These are phyloP conservation scores for Hylodesmum podocarpum DNA, from an alignment of 306 rosid species.

Conservation along the genomic window DNA sequence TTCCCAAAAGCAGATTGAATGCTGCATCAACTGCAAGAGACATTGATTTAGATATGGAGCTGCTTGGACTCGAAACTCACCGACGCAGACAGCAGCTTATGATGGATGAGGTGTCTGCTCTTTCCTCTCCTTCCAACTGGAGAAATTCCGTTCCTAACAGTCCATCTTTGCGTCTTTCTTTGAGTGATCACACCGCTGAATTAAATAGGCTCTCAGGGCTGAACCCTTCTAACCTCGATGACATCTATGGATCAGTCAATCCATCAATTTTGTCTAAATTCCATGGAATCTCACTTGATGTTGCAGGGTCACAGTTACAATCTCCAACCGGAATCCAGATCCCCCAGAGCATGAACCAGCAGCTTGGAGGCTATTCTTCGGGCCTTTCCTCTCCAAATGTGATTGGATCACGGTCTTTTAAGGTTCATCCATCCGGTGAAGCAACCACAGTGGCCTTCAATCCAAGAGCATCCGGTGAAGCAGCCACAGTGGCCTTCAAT, in stretches of 20 bases:
- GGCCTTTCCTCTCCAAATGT: constrained; percentile 49
- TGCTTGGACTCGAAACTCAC: constrained; percentile 46
- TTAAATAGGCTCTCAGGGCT: constrained; percentile 56
- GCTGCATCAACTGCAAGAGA: constrained; percentile 59
- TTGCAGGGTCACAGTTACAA: constrained; percentile 49
- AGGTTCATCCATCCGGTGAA: constrained; percentile 39
- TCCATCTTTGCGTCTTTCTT: constrained; percentile 46
- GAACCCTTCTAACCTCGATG: constrained; percentile 66
- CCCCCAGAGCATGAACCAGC: constrained; percentile 56
- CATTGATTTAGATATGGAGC: constrained; percentile 51
- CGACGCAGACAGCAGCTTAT: constrained; percentile 56
- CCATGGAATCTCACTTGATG: constrained; percentile 62
- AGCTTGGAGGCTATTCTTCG: constrained; percentile 54
- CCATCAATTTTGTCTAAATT: constrained; percentile 54
- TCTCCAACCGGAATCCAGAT: constrained; percentile 67
- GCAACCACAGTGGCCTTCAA: constrained; percentile 43
- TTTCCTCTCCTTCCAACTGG: constrained; percentile 72
- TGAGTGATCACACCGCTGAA: constrained; percentile 45
- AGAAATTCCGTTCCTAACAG: constrained; percentile 50
- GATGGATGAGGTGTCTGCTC: constrained; percentile 59
- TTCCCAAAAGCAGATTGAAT: constrained; percentile 72
- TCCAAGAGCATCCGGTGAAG: constrained; percentile 56
- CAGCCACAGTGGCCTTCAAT: constrained; percentile 45
- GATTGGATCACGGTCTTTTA: constrained; percentile 43
- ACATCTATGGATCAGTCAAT: constrained; percentile 53